These are phyloP conservation scores for Ustilaginoidea virens DNA, from an alignment of 2,329 filamentous ascomycete species.

Conservation along the genomic window DNA sequence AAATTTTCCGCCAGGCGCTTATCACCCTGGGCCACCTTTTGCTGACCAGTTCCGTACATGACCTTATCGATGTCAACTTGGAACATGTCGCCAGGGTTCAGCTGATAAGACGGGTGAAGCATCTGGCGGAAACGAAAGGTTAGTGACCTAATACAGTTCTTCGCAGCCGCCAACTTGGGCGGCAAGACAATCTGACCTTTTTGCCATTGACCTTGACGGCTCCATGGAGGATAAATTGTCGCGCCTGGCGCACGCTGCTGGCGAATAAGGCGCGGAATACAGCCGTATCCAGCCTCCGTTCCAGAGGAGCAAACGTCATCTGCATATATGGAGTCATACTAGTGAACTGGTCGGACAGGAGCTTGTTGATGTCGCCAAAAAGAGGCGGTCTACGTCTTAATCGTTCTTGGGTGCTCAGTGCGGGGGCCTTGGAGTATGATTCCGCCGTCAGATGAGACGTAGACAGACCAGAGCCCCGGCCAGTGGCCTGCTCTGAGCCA, in stretches of 20 bases:
- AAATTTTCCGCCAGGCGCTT: constrained; percentile 12
- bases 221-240: constrained; percentile 88
- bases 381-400: constrained; percentile 6
- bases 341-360: constrained; percentile 17
- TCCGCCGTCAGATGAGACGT: constrained; percentile 18
- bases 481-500: constrained; percentile 69
- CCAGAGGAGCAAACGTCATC: constrained; percentile 86
- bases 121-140: constrained; percentile 58
- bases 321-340: constrained; percentile 75
- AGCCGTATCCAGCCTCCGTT: constrained; percentile 84
- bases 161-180: no score
- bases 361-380: constrained; percentile 17
- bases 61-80: constrained; percentile 84
- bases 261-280: constrained; percentile 90
- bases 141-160: no score
- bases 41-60: constrained; percentile 68
- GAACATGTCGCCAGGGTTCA: constrained; percentile 98
- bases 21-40: constrained; percentile 33
- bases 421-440: constrained; percentile 16
- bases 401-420: constrained; percentile 8
- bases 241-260: constrained; percentile 80
- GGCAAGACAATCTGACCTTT: constrained; percentile 44
- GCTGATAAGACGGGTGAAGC: constrained; percentile 76
- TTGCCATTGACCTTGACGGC: constrained; percentile 92
- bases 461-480: constrained; percentile 59